phyloP scores from a whole-genome alignment of 1,139 yeast species.

The Debaryomyces singareniensis region DNA sequence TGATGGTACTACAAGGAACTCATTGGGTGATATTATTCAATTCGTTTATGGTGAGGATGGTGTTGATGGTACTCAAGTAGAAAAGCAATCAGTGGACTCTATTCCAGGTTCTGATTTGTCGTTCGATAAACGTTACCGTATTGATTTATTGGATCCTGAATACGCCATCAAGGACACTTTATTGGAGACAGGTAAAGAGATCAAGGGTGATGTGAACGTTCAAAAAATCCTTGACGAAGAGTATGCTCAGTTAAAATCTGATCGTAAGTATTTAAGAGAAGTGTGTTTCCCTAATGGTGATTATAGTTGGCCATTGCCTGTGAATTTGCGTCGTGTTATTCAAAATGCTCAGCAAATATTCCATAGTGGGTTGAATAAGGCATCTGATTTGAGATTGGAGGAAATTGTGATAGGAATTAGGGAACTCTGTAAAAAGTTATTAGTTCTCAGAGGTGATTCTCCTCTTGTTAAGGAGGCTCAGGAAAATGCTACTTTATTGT shows the following conservation, averaged over 20 bases:
- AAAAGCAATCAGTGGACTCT: constrained; percentile 93
- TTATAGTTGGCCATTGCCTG: constrained; percentile 95
- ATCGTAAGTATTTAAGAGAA: constrained; percentile 74
- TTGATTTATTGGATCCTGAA: constrained; percentile 74
- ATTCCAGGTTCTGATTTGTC: constrained; percentile 86
- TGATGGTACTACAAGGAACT: constrained; percentile 97
- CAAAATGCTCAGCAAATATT: constrained; percentile 97
- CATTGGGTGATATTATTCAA: constrained; percentile 93
- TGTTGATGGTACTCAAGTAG: constrained; percentile 96
- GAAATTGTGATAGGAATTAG: constrained; percentile 76
- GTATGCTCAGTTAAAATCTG: constrained; percentile 66
- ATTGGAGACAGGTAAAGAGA: constrained; percentile 85
- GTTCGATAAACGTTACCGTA: constrained; percentile 78
- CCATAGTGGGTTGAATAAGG: constrained; percentile 85
- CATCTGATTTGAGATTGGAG: constrained; percentile 80
- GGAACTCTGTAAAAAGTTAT: constrained; percentile 57
- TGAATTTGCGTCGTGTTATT: constrained; percentile 90
- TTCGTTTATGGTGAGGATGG: constrained; percentile 99
- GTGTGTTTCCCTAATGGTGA: constrained; percentile 90
- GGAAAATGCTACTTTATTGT: constrained; percentile 81
- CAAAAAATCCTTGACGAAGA: constrained; percentile 83
- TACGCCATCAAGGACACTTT: constrained; percentile 62
- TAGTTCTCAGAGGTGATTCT: constrained; percentile 80
- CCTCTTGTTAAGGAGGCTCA: constrained; percentile 78
- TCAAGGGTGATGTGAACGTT: constrained; percentile 79